Evolutionary conservation across 2,329 filamentous ascomycete genomes (phyloP).

Genomic region (Zarea fungicola): DNA sequence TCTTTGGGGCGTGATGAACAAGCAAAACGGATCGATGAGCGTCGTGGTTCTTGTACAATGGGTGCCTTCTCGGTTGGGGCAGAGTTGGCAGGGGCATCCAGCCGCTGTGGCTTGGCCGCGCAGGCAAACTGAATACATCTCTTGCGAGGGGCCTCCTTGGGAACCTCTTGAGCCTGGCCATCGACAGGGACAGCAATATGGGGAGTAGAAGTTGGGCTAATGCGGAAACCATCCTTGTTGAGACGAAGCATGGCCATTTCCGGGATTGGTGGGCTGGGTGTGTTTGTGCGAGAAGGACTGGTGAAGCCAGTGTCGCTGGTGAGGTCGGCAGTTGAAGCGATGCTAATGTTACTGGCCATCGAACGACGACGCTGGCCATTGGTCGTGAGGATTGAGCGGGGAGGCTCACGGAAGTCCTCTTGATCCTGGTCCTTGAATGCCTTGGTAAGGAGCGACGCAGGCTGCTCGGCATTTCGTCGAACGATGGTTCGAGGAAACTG

Average conservation of each 20-base stretch:
- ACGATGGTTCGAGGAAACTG: constrained; percentile 44
- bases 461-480: constrained; percentile 50
- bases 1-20: constrained; percentile 53
- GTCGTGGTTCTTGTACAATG: constrained; percentile 39
- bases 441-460: constrained; percentile 88
- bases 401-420: constrained; percentile 5
- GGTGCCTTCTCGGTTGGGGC: constrained; percentile 29
- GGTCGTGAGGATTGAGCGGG: constrained; percentile 29
- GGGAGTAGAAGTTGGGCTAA: constrained; percentile 23
- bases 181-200: constrained; percentile 20
- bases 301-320: constrained; percentile 93
- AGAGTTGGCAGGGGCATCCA: constrained; percentile 21
- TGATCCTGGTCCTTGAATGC: constrained; percentile 56
- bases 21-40: constrained; percentile 69
- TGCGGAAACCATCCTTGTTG: constrained; percentile 24
- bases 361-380: constrained; percentile 48
- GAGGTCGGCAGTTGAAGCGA: constrained; percentile 79
- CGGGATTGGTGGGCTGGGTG: constrained; percentile 79
- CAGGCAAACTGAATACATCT: constrained; percentile 93
- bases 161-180: constrained; percentile 36
- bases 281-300: constrained; percentile 80
- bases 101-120: constrained; percentile 56
- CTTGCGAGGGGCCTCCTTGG: constrained; percentile 52
- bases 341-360: constrained; percentile 73
- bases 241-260: constrained; percentile 46